Evolutionary conservation across 116 monocot species (phyloP), one percentile per base, ranked within the genome.

Genomic region (Zostera marina): DNA sequence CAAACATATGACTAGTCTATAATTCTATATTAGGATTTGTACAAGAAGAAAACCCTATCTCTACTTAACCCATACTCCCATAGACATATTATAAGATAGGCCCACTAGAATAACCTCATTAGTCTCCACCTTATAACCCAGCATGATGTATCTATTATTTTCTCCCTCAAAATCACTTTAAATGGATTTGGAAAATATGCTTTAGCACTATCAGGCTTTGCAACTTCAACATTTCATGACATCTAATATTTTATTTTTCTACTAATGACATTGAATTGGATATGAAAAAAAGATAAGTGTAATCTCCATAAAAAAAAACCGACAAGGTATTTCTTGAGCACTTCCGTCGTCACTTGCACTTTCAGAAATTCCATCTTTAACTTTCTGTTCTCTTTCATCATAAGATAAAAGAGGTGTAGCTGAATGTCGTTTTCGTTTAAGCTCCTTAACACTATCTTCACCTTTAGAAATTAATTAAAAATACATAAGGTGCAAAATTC

Each of bases 351-450:
- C 81, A 76, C 70, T 70, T 63, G 67, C 52, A 47, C 56, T 65
- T 51, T 80, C 64, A 79, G 76, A 75, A 65, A 76, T 98, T 47
- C 81, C 72, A 44, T 53, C 70, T 82, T 98, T 70, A 44, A 56
- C 70, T 82, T 98, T 98, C 60, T 76, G 69, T 21, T 73, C 66
- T 58, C 77, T 85, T 58, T 83, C 86, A 60, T 66, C 79, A 51
- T 71, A 75, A 44, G 83, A 83, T 32, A 85, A 70, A 58, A 69
- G 81, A 70, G 77, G 83, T 58, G 78, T 73, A 58, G 77, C 68
- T 59, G 76, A 74, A 41, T 82, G 90, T 56, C 98, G 69, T 74
- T 90, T 90, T 9, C 80, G 51, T 52, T 79, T 80, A 48, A 86
- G 69, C 58, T 83, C 86, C 42, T 68, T 82, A 9, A 81, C 90